phyloP scores from a whole-genome alignment of 1,284 basidiomycete genomes.

The Austroboletus novae-zelandiae region DNA sequence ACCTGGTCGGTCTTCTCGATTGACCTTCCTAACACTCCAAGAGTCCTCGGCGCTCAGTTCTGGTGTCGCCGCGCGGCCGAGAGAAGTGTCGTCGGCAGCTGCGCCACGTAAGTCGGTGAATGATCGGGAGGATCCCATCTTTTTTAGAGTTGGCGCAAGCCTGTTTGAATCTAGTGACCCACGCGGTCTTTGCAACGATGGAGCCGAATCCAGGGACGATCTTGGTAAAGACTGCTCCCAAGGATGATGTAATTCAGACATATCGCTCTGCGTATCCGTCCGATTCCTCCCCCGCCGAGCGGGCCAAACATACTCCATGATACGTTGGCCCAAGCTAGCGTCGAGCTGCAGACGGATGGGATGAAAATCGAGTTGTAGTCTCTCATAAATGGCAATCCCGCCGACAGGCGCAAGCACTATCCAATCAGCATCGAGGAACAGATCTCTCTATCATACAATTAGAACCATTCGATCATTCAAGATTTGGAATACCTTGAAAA shows the following conservation, averaged over 20 bases:
- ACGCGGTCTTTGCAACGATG: slow-evolving; percentile 33
- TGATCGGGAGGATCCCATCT: slow-evolving; percentile 60
- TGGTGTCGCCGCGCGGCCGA: slow-evolving; percentile 17
- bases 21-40: slow-evolving; percentile 18
- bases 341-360: slow-evolving; percentile 89
- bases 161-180: slow-evolving; percentile 28
- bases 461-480: background rate
- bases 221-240: slow-evolving; percentile 22
- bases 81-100: slow-evolving; percentile 35
- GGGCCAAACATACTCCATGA: slow-evolving; percentile 91
- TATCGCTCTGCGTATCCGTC: background rate
- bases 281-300: slow-evolving; percentile 49
- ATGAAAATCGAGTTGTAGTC: slow-evolving; percentile 81
- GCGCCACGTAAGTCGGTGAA: slow-evolving; percentile 64
- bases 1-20: slow-evolving; percentile 26
- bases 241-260: slow-evolving; percentile 13
- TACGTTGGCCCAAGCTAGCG: slow-evolving; percentile 74
- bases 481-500: slow-evolving; percentile 54
- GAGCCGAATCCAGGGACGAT: slow-evolving; percentile 47
- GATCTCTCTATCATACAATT: slow-evolving; percentile 45
- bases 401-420: slow-evolving; percentile 86
- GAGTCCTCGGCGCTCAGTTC: slow-evolving; percentile 25
- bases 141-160: slow-evolving; percentile 41
- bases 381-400: slow-evolving; percentile 89
- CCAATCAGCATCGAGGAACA: slow-evolving; percentile 77